phyloP scores from a whole-genome alignment of 1,284 basidiomycete species.

The Agroathelia rolfsii region DNA sequence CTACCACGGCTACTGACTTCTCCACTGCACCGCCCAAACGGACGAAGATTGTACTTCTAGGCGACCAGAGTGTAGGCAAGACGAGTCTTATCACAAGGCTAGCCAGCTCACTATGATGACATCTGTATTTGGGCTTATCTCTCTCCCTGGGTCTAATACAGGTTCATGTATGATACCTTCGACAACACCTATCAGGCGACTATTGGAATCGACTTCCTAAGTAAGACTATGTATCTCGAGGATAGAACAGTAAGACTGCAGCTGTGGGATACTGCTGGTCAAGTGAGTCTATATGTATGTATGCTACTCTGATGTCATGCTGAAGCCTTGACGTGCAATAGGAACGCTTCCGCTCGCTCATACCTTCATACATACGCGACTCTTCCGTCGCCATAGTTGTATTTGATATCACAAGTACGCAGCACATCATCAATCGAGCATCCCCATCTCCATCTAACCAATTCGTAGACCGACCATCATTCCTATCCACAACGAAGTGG shows the following conservation, averaged over 20 bases:
- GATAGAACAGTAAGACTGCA: slow-evolving; percentile 97
- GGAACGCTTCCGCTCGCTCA: slow-evolving; percentile 96
- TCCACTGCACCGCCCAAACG: slow-evolving; percentile 83
- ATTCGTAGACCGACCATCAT: slow-evolving; percentile 80
- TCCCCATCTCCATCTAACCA: background rate
- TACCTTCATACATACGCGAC: slow-evolving; percentile 98
- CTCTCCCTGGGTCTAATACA: too few species aligned
- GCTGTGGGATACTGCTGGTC: slow-evolving; percentile 97
- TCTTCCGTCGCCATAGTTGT: slow-evolving; percentile 98
- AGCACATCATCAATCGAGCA: slow-evolving; percentile 3
- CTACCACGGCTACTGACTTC: slow-evolving; percentile 71
- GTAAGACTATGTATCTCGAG: slow-evolving; percentile 99
- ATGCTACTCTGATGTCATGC: slow-evolving; percentile 1
- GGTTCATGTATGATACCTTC: slow-evolving; percentile 99
- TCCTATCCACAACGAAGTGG: slow-evolving; percentile 97
- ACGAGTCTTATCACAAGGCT: slow-evolving; percentile 96
- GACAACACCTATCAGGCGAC: slow-evolving; percentile 99
- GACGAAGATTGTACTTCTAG: slow-evolving; percentile 92
- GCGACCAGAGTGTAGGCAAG: slow-evolving; percentile 91
- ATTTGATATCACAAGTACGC: slow-evolving; percentile 92
- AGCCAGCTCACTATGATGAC: too few species aligned
- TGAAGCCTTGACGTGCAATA: slow-evolving; percentile 22
- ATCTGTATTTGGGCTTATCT: slow-evolving; percentile 11
- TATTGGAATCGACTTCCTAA: slow-evolving; percentile 98
- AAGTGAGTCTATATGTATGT: slow-evolving; percentile 39